phyloP scores from a whole-genome alignment of 23 red algal genomes.

The Chondrus crispus region DNA sequence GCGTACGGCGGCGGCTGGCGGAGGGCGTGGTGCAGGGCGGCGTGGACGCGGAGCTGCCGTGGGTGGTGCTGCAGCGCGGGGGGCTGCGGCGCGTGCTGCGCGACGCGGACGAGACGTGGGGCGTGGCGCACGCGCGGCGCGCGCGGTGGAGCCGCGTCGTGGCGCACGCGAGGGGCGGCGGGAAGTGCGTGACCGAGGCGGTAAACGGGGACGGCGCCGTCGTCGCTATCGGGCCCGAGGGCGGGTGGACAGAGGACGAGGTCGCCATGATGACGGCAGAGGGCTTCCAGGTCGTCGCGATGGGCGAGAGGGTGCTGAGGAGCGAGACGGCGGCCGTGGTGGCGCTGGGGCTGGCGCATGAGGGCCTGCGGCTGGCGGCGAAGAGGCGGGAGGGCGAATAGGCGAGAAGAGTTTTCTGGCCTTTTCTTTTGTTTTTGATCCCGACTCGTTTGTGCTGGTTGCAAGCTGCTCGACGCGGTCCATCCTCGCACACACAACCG shows the following conservation, averaged over 20 bases:
- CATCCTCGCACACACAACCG: too few relatives aligned
- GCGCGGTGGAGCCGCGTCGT: slow-evolving; percentile 26
- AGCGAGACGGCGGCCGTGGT: slow-evolving; percentile 61
- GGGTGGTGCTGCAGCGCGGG: slow-evolving; percentile 19
- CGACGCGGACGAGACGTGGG: not conserved
- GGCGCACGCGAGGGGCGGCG: slow-evolving; percentile 38
- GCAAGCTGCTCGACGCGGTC: too few relatives aligned
- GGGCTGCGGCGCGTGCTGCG: slow-evolving; percentile 4
- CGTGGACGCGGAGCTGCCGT: slow-evolving; percentile 34
- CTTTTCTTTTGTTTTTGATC: too few relatives aligned
- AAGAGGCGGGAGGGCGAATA: too few relatives aligned
- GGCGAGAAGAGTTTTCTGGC: too few relatives aligned
- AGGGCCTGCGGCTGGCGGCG: slow-evolving; percentile 33
- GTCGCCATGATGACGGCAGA: not conserved
- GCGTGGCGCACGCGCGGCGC: not conserved
- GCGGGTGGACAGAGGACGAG: slow-evolving; percentile 73
- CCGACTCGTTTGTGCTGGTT: too few relatives aligned
- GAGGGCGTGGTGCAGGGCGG: slow-evolving; percentile 60
- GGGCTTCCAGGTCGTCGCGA: slow-evolving; percentile 16
- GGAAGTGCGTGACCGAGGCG: slow-evolving; percentile 7
- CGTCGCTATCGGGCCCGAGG: slow-evolving; percentile 68
- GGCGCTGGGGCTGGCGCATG: slow-evolving; percentile 53
- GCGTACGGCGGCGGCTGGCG: slow-evolving; percentile 21
- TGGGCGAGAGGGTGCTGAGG: slow-evolving; percentile 65
- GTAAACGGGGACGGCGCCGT: slow-evolving; percentile 40